Base-by-base conservation (phyloP, 352 stramenopile genomes). In the Globisporangium yorkense region DNA sequence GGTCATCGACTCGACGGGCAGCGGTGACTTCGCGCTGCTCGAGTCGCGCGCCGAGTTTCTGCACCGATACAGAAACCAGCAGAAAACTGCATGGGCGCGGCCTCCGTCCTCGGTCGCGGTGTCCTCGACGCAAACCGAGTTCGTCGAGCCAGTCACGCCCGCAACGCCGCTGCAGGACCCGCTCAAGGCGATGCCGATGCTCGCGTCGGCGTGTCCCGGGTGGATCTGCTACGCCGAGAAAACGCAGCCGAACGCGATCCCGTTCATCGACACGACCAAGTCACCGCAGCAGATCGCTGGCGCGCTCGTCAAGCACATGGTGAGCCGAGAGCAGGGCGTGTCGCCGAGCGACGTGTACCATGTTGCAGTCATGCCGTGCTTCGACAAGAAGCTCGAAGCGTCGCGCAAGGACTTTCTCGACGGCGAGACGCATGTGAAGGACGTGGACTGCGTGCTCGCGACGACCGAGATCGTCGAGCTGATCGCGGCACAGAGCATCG, bases 141-240 rank as follows among this genome's bases (percentile, higher is more conserved):
- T 77, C 40, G 49, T 89, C 21, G 81, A 92, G 37, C 66, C 79
- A 6, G 77, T 60, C 43, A 82, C 75, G 29, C 41, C 53, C 40
- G 51, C 67, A 4, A 88, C 78, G 27, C 74, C 76, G 20, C 56
- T 91, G 40, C 82, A 92, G 48, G 73, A 87, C 54, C 79, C 82
- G 12, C 59, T 92, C 27, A 57, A 52, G 31, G 80, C 80, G 7
- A 77, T 98, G 43, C 97, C 97, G 24, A 91, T 99, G 67, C 68
- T 99, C 24, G 81, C 94, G n/a, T 98, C 94, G 0, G 93, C 91
- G 0, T 99, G 97, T 72, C 97, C 97, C 37, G 97, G 96, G 21
- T 97, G 97, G 79, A 95, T 99, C 24, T 99, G 96, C 65, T 97
- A 98, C 61, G 92, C 97, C 0, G 97, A 99, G 74, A 99, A 99